A percentile compares a stretch with the other conserved stretches of the same genome.
These are phyloP conservation scores for Cadophora gregata DNA, from an alignment of 2,329 filamentous ascomycete genomes.

Conservation along the genomic window DNA sequence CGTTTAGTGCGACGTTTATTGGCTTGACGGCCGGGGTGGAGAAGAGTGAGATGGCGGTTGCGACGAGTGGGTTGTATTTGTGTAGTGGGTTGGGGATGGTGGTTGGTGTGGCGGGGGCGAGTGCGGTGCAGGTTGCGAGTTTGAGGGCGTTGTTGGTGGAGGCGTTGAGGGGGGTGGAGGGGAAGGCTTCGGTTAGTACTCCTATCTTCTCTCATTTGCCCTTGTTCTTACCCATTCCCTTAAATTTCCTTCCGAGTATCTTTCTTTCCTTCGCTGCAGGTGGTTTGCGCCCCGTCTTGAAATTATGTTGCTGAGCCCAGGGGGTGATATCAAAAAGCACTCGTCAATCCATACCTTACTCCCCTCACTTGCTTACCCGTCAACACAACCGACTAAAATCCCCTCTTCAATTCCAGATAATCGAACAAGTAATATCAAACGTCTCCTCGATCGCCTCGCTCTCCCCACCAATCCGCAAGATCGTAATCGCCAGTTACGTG, in stretches of 20 bases:
- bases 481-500: constrained; percentile 37
- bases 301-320: too few relatives aligned
- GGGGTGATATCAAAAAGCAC: too few relatives aligned
- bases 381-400: too few relatives aligned
- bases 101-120: constrained; percentile 34
- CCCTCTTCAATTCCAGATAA: too few relatives aligned
- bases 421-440: constrained; percentile 34
- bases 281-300: too few relatives aligned
- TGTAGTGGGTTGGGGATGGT: constrained; percentile 38
- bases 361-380: too few relatives aligned
- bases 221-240: too few relatives aligned
- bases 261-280: too few relatives aligned
- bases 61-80: constrained; percentile 55
- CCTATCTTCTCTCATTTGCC: background rate
- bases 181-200: constrained; percentile 20
- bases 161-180: constrained; percentile 15
- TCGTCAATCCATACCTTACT: too few relatives aligned
- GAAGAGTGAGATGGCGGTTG: constrained; percentile 54
- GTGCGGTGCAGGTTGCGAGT: constrained; percentile 29
- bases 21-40: constrained; percentile 54
- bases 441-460: constrained; percentile 30
- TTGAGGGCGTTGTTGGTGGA: constrained; percentile 19
- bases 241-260: too few relatives aligned
- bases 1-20: constrained; percentile 54
- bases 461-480: constrained; percentile 21